Percentiles rank a stretch among this genome's conserved stretches.
These are phyloP conservation scores for Posidonia australis DNA, from an alignment of 106 monocot genomes.

Conservation along the genomic window DNA sequence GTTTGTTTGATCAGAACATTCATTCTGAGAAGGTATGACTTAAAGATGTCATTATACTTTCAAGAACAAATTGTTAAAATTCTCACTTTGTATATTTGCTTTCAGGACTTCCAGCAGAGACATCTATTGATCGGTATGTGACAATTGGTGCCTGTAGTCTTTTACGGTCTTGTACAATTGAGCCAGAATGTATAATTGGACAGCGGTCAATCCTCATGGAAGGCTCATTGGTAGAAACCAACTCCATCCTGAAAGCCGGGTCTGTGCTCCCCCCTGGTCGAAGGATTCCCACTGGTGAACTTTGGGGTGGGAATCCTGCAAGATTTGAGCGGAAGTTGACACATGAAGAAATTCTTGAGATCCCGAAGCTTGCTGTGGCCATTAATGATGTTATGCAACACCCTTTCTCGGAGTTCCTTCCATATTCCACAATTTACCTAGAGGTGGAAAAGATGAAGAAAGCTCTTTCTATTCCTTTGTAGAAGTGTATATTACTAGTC, in stretches of 20 bases:
- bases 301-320: constrained; percentile 95
- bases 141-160: constrained; percentile 81
- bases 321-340: constrained; percentile 69
- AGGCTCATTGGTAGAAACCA: constrained; percentile 89
- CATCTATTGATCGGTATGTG: constrained; percentile 78
- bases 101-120: constrained; percentile 90
- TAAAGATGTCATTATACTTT: neutral
- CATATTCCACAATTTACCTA: constrained; percentile 81
- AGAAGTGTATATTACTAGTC: neutral
- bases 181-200: constrained; percentile 90
- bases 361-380: constrained; percentile 70
- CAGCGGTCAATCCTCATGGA: constrained; percentile 94
- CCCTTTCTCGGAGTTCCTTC: constrained; percentile 85
- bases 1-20: no score
- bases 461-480: constrained; percentile 44
- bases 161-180: constrained; percentile 77
- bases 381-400: constrained; percentile 90
- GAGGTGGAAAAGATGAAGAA: constrained; percentile 92
- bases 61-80: neutral
- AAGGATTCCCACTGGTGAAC: constrained; percentile 77
- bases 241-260: constrained; percentile 86
- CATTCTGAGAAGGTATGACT: neutral
- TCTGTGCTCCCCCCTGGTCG: constrained; percentile 82
- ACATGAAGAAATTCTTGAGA: constrained; percentile 78
- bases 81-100: neutral